Conservation (phyloP, 352 stramenopile species). For the Globisporangium apiculatum region DNA sequence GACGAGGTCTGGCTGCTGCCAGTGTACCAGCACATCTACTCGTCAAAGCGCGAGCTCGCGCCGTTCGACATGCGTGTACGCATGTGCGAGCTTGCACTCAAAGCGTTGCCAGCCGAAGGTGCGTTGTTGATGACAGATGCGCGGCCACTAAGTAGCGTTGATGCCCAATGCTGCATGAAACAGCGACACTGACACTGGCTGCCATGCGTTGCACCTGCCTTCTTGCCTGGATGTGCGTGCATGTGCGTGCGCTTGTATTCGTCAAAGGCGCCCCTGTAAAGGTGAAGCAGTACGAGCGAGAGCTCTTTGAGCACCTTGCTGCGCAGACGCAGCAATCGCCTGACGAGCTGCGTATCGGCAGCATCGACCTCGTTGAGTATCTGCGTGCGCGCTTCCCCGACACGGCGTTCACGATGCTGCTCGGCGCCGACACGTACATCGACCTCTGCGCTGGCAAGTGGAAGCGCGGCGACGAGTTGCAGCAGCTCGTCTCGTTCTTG, state of each 20-base stretch:
- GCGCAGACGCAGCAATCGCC: slow-evolving; percentile 15
- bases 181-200: background rate
- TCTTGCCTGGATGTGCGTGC: background rate
- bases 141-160: background rate
- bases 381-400: slow-evolving; percentile 37
- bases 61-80: slow-evolving; percentile 63
- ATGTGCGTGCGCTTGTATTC: too few relatives aligned
- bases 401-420: slow-evolving; percentile 60
- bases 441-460: slow-evolving; percentile 82
- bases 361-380: slow-evolving; percentile 64
- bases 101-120: slow-evolving; percentile 20
- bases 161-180: background rate
- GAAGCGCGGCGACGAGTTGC: slow-evolving; percentile 75
- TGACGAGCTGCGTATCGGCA: slow-evolving; percentile 46
- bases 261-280: slow-evolving; percentile 24
- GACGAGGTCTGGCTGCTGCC: slow-evolving; percentile 88
- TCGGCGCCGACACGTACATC: slow-evolving; percentile 79
- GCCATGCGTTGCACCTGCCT: background rate
- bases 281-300: slow-evolving; percentile 56
- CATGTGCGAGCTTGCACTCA: slow-evolving; percentile 63
- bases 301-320: slow-evolving; percentile 49
- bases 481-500: slow-evolving; percentile 55
- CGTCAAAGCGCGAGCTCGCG: slow-evolving; percentile 65
- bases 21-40: slow-evolving; percentile 88
- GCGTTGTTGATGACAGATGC: background rate